Evolutionary conservation across 2,329 filamentous ascomycete genomes (phyloP), one percentile per base, ranked within the genome.

Genomic region (Fusarium udum): DNA sequence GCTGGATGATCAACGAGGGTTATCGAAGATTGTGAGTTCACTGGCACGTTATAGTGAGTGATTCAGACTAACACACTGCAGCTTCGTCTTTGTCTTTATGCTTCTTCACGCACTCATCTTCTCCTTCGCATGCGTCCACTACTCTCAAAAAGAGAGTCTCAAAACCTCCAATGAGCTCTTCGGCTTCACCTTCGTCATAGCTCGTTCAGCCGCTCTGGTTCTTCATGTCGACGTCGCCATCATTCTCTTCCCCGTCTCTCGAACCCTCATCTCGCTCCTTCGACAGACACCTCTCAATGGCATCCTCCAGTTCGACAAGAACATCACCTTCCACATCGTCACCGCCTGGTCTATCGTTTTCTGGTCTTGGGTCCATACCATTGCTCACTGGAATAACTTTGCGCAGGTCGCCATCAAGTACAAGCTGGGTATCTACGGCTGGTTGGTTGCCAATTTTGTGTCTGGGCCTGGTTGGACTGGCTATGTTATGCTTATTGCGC

Each of bases 1-100:
- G 91, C 74, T 96, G 93, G 93, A 95, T 96, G 93, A 92, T 95
- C 70, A 95, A 95, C 80, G 93, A 95, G 80, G 93, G 93, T 69
- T 95, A 94, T 81, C 88, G 92, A 80, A 87, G 92, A 89, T 87
- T 95, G 90, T 94, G 86, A 64, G 92, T 88, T 20, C 45, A 8
- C 26, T 56, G 26, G 26, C 20, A 49, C 16, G 16, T 16, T 11
- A 6, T 16, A 15, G 20, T 36, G 24, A 22, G 26, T 15, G 26
- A 14, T 22, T 11, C 26, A 31, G 22, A 26, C 40, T 40, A 26
- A 49, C 59, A 49, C 22, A 58, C 34, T 52, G 24, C 16, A 67
- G 92, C 77, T 94, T 95, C 78, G 92, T 95, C 67, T 91, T 91
- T 76, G 85, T 93, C 58, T 96, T 95, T 82, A 87, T 92, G 77